A percentile compares a stretch with the other conserved stretches of the same genome.
Evolutionary conservation across 1,139 yeast genomes (phyloP).

Genomic region (Magnusiomyces tetraspermus): DNA sequence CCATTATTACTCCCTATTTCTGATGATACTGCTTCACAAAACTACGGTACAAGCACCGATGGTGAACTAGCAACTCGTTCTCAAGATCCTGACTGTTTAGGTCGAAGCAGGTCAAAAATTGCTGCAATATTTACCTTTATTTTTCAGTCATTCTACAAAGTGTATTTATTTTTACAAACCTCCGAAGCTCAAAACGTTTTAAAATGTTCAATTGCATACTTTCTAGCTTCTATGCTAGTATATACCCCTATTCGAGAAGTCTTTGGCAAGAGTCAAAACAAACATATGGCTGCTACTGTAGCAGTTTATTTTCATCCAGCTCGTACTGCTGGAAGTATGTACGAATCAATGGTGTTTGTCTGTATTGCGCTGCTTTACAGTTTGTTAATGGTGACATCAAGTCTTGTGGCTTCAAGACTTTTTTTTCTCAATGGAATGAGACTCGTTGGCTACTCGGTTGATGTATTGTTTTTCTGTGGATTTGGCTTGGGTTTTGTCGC

Average conservation of each 20-base stretch:
- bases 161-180: neutral
- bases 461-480: constrained; percentile 45
- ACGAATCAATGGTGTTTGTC: constrained; percentile 60
- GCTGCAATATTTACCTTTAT: neutral
- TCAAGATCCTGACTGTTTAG: no score
- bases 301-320: constrained; percentile 83
- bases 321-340: constrained; percentile 71
- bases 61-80: no score
- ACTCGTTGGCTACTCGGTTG: constrained; percentile 46
- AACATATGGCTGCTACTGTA: constrained; percentile 74
- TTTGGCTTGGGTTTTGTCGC: constrained; percentile 57
- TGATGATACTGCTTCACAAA: no score
- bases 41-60: no score
- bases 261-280: constrained; percentile 62
- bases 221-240: constrained; percentile 67
- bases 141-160: neutral
- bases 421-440: constrained; percentile 42
- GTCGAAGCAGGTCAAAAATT: neutral
- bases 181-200: constrained; percentile 27
- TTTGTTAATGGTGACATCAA: constrained; percentile 44
- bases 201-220: constrained; percentile 64
- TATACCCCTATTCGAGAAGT: constrained; percentile 51
- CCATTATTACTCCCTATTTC: no score
- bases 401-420: constrained; percentile 45
- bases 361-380: constrained; percentile 47